Evolutionary conservation across 2,329 filamentous ascomycete genomes (phyloP), one percentile per base, ranked within the genome.

Genomic region (Aspergillus fumigatus): DNA sequence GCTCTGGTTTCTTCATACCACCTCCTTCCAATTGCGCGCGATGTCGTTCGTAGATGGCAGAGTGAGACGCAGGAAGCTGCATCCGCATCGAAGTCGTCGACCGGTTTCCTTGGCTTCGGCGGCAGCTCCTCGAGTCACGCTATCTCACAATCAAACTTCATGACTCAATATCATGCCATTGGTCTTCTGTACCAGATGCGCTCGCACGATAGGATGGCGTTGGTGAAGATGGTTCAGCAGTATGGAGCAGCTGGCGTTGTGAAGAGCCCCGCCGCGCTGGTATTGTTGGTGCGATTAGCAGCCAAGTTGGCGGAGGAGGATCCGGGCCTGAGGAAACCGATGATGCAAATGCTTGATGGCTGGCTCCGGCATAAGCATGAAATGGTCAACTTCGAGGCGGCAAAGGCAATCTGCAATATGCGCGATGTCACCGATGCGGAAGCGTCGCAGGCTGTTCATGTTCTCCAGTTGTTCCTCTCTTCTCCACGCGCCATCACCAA

Each of bases 201-300:
- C 70, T 89, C 89, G 68, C 92, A 97, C 74, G 94, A 99, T 75
- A 87, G 94, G 68, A 99, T 99, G 94, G 92, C 94, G 23, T 79
- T 99, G 67, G 93, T 97, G 59, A 99, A 99, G 84, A 97, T 99
- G 94, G 93, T 99, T n/a, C 94, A 99, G 79, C 94, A 99, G 75
- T 97, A 97, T 73, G 92, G 92, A 52, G 88, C 88, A 53, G 85
- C 92, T 17, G 94, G 94, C 57, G 91, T 91, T 10, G 88, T 97
- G 60, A 97, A 97, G 85, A 97, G 90, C 75, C 92, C 94, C 21
- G 90, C 93, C 58, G 94, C 92, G 35, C 88, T 92, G 57, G 86
- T 99, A 51, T 88, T 99, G 84, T 83, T 99, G 27, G 94, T 99
- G 54, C 85, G 94, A 65, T 79, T 99, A 62, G 94, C 94, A 35